Conservation (phyloP, 768 basidiomycete species). For the Vararia minispora region DNA sequence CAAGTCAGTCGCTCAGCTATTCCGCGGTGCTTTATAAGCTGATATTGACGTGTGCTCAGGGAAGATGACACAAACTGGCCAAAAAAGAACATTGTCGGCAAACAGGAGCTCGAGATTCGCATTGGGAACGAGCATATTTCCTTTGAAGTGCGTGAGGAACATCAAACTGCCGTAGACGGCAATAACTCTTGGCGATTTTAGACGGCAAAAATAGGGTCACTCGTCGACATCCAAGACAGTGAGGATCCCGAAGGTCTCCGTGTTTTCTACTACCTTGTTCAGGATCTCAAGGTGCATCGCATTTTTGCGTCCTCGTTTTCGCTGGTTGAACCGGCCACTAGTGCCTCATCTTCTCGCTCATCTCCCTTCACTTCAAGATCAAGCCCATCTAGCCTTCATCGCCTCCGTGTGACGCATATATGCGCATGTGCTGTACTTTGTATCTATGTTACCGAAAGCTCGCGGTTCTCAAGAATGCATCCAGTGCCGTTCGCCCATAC, state of each 20-base stretch:
- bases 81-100: conserved; percentile 97
- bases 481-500: too few species aligned
- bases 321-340: too few species aligned
- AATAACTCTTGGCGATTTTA: conserved; percentile 21
- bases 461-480: too few species aligned
- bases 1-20: conserved; percentile 44
- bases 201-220: conserved; percentile 97
- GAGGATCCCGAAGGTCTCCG: conserved; percentile 96
- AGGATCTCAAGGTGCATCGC: conserved; percentile 78
- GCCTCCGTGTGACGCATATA: too few species aligned
- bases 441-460: too few species aligned
- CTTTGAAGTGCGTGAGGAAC: conserved; percentile 64
- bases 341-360: conserved; percentile 97
- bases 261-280: conserved; percentile 97
- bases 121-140: conserved; percentile 93
- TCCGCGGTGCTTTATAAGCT: background rate
- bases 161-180: background rate
- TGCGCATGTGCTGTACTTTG: background rate
- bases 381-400: conserved; percentile 73
- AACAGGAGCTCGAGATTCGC: conserved; percentile 95
- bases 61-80: conserved; percentile 99
- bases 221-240: conserved; percentile 94
- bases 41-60: conserved; percentile 30
- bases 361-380: conserved; percentile 99
- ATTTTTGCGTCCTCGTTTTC: background rate